Base-by-base conservation (phyloP, 306 rosid species). In the Senna siamea region DNA sequence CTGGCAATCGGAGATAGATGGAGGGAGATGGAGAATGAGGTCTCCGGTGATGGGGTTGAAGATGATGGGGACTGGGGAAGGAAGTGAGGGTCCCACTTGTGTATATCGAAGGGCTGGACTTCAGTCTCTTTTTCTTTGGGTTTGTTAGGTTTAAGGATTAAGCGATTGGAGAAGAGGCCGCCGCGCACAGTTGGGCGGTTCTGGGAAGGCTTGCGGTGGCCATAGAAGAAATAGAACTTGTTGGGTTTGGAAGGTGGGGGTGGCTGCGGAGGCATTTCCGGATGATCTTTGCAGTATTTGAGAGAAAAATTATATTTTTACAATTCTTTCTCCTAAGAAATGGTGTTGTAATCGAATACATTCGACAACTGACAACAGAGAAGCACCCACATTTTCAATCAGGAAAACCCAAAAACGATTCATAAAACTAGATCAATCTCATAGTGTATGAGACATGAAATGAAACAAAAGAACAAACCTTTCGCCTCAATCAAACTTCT, bases 201-300 rank as follows among this genome's bases (percentile, higher is more conserved):
- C 52, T 85, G 87, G 60, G 89, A 68, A 70, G 93, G 93, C 20
- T 85, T 93, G 35, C 92, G 96, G 87, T 89, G 96, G 59, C 96
- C 96, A 61, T 86, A 56, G 86, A 85, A 89, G 87, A 88, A 81
- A 74, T 81, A 56, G 19, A 79, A 76, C 5, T 85, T 87, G 14
- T 82, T 81, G 70, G 87, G 66, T 51, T 87, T 84, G 15, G 80
- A 32, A 3, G 80, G 79, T 2, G 73, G 77, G 20, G 89, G 79
- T 14, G 76, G 1, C 47, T 77, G 89, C 28, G 90, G 92, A 19
- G 97, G 92, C 96, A 89, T 88, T 78, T 76, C 41, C 14, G 15
- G 51, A 23, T 37, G 52, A 53, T 56, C 18, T 26, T 47, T 66
- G 38, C 22, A 28, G 35, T 28, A 47, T 64, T n/a, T 13, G 9